phyloP scores from a whole-genome alignment of 345 rosid species.

The Boechera stricta region DNA sequence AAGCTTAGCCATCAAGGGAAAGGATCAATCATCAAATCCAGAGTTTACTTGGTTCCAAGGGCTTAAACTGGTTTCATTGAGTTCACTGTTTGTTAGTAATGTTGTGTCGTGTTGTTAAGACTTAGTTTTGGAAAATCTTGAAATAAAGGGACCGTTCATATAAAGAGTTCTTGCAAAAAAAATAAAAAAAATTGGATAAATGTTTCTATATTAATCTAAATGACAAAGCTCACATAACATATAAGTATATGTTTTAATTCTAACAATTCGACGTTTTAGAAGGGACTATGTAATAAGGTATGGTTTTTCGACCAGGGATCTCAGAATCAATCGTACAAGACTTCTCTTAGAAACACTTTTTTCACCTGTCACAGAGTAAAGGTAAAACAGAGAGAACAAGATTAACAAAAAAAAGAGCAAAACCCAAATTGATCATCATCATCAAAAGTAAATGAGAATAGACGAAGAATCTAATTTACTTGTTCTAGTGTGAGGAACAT shows the following conservation, averaged over 20 bases:
- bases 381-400: conserved; percentile 21
- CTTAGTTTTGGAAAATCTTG: conserved; percentile 23
- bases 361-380: conserved; percentile 59
- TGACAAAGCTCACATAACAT: conserved; percentile 31
- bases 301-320: conserved; percentile 9
- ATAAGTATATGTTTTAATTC: conserved; percentile 13
- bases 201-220: conserved; percentile 31
- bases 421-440: conserved; percentile 20
- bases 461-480: conserved; percentile 53
- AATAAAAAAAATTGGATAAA: conserved; percentile 7
- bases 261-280: conserved; percentile 32
- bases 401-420: conserved; percentile 4
- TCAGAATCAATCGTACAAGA: conserved; percentile 54
- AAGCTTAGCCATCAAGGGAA: conserved; percentile 64
- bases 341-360: conserved; percentile 67
- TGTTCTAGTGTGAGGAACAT: conserved; percentile 97
- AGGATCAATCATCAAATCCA: conserved; percentile 78
- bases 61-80: conserved; percentile 37
- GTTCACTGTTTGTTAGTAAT: conserved; percentile 30
- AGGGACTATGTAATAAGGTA: conserved; percentile 37
- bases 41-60: conserved; percentile 74
- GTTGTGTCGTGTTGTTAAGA: conserved; percentile 24
- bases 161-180: background rate
- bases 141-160: conserved; percentile 21
- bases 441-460: conserved; percentile 26